These are phyloP conservation scores for Dittrichia graveolens DNA, from an alignment of 129 eudicot species.

Conservation along the genomic window DNA sequence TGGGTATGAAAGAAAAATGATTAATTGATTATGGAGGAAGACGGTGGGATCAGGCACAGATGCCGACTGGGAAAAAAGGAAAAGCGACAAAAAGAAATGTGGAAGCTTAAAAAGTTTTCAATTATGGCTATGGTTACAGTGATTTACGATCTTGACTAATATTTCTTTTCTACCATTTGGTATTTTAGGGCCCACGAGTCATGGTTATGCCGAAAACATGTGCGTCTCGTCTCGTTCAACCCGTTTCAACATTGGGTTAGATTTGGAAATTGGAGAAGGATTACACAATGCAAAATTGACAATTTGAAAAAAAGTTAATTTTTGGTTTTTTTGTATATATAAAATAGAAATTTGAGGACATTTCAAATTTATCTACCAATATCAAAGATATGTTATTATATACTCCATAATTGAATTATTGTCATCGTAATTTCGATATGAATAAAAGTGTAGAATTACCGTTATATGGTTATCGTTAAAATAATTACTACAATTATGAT, in stretches of 20 bases:
- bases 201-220: conserved; percentile 8
- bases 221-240: conserved; percentile 9
- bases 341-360: too few relatives aligned
- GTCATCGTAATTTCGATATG: too few relatives aligned
- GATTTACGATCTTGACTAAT: neutral
- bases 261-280: neutral
- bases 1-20: conserved; percentile 17
- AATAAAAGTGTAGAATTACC: too few relatives aligned
- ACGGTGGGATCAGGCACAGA: conserved; percentile 32
- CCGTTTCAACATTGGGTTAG: neutral
- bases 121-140: conserved; percentile 16
- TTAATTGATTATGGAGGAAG: conserved; percentile 26
- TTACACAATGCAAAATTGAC: neutral
- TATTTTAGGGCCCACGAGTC: conserved; percentile 5
- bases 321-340: too few relatives aligned
- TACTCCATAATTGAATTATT: too few relatives aligned
- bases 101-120: conserved; percentile 22
- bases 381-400: too few relatives aligned
- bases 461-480: too few relatives aligned
- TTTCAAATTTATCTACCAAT: too few relatives aligned
- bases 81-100: conserved; percentile 21
- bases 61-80: conserved; percentile 4
- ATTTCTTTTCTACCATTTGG: neutral
- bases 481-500: too few relatives aligned
- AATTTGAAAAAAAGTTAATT: neutral